A percentile compares a stretch with the other conserved stretches of the same genome.
Conservation (phyloP, 805 yeast genomes). For the Tetrapisispora namnaoensis region DNA sequence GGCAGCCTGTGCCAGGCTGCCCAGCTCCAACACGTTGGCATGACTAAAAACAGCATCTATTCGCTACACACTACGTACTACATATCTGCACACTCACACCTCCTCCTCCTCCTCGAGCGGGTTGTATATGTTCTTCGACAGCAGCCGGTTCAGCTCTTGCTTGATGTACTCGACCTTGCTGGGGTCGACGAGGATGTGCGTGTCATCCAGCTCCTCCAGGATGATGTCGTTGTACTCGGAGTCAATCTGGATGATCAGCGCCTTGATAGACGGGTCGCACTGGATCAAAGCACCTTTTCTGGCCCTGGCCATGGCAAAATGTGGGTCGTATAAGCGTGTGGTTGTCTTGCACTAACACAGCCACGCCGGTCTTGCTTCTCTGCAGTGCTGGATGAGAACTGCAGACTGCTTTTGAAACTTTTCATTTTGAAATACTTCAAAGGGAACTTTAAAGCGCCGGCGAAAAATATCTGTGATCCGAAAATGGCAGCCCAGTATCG, state of each 20-base stretch:
- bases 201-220: slow-evolving; percentile 76
- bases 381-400: too few species aligned
- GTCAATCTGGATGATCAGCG: slow-evolving; percentile 77
- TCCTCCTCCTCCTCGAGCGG: slow-evolving; percentile 66
- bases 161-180: slow-evolving; percentile 69
- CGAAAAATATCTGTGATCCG: too few species aligned
- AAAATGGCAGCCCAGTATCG: too few species aligned
- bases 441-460: too few species aligned
- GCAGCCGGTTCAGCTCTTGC: slow-evolving; percentile 59
- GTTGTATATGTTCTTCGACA: slow-evolving; percentile 77
- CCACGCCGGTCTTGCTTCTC: too few species aligned
- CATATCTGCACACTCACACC: slow-evolving; percentile 5
- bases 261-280: slow-evolving; percentile 89
- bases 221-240: slow-evolving; percentile 63
- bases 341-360: too few species aligned
- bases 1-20: too few species aligned
- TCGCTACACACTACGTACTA: neutral
- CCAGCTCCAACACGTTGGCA: too few species aligned
- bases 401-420: too few species aligned
- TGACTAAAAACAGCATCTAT: too few species aligned
- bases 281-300: slow-evolving; percentile 45
- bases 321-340: too few species aligned
- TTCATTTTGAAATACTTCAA: too few species aligned
- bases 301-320: slow-evolving; percentile 52
- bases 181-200: slow-evolving; percentile 75